phyloP scores from a whole-genome alignment of 2,329 filamentous ascomycete genomes.

The Nigrograna mackinnonii region DNA sequence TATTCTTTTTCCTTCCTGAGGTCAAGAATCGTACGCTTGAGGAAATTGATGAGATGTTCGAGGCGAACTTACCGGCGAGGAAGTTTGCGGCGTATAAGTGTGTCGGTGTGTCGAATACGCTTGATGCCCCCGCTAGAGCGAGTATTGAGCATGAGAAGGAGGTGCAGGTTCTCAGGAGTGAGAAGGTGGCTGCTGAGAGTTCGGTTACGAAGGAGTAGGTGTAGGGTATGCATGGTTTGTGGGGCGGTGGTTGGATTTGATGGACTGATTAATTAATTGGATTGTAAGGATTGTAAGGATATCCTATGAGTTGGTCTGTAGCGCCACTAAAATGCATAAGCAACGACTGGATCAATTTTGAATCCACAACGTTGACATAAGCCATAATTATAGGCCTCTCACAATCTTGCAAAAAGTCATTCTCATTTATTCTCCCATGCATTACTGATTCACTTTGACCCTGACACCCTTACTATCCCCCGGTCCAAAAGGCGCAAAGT shows the following conservation, averaged over 20 bases:
- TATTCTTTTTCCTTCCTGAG: conserved; percentile 55
- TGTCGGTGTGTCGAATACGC: conserved; percentile 17
- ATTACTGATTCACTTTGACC: conserved; percentile 8
- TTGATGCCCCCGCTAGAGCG: conserved; percentile 18
- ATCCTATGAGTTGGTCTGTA: no score
- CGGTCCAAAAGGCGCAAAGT: conserved; percentile 9
- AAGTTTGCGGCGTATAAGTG: conserved; percentile 47
- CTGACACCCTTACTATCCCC: conserved; percentile 13
- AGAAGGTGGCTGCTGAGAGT: conserved; percentile 30
- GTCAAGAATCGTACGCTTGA: conserved; percentile 58
- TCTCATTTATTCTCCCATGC: no score
- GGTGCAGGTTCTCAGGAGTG: conserved; percentile 23
- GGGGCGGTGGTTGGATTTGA: no score
- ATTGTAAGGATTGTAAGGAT: no score
- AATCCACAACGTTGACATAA: no score
- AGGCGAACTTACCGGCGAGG: conserved; percentile 45
- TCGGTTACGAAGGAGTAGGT: conserved; percentile 23
- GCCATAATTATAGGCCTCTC: no score
- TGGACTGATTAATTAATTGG: no score
- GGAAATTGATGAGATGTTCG: conserved; percentile 60
- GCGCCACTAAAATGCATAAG: no score
- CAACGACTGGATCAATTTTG: no score
- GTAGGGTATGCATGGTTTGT: neutral
- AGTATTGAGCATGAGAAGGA: conserved; percentile 29
- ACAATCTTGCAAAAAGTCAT: no score